Evolutionary conservation across 2,329 filamentous ascomycete species (phyloP).

Genomic region (Rhexocercosporidium sp.): DNA sequence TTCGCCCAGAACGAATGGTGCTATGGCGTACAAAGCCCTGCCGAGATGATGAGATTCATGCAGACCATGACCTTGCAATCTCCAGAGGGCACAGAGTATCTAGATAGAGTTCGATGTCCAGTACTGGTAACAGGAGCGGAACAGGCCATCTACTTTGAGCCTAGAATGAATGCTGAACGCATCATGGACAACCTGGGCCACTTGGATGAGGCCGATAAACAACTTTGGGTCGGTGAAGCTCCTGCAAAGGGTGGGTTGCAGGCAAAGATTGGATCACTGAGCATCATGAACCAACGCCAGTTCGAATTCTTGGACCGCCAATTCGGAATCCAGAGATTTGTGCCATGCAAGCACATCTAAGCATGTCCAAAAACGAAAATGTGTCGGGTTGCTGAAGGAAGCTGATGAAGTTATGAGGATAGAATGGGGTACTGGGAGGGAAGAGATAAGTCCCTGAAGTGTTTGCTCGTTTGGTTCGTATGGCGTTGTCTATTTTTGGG

Average conservation of each 20-base stretch:
- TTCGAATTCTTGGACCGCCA: conserved; percentile 25
- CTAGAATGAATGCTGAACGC: conserved; percentile 24
- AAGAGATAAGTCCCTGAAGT: background rate
- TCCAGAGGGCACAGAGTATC: conserved; percentile 23
- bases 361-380: background rate
- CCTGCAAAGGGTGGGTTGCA: conserved; percentile 35
- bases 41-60: conserved; percentile 31
- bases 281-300: conserved; percentile 20
- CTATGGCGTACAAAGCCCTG: conserved; percentile 26
- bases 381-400: background rate
- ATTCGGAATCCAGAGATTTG: conserved; percentile 18
- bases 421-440: background rate
- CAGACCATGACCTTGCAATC: conserved; percentile 21
- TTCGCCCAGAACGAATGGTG: conserved; percentile 30
- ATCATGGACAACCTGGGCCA: conserved; percentile 25
- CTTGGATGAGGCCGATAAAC: conserved; percentile 30
- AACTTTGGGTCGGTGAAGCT: conserved; percentile 33
- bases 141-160: conserved; percentile 27
- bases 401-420: background rate
- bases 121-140: conserved; percentile 36
- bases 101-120: conserved; percentile 33
- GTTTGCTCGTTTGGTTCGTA: background rate
- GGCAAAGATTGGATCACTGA: conserved; percentile 34
- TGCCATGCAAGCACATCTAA: conserved; percentile 24
- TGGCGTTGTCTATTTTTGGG: conserved; percentile 6